Percentiles rank a stretch among this genome's conserved stretches.
Conservation (phyloP, 805 yeast species). For the Suhomyces xylopsoci region DNA sequence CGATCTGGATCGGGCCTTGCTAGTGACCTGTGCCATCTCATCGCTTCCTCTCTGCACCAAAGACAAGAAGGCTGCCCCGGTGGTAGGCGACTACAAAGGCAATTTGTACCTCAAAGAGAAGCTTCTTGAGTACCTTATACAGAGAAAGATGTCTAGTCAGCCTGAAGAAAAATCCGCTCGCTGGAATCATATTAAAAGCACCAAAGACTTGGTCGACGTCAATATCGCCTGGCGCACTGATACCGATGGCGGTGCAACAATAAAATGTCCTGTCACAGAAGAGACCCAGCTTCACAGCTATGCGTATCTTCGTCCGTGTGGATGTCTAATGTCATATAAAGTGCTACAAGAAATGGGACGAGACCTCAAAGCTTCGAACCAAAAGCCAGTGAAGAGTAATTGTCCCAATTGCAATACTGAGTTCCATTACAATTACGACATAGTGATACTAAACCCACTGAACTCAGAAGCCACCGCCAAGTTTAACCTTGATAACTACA, state of each 20-base stretch:
- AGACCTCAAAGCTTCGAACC: constrained; percentile 3
- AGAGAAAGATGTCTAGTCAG: background rate
- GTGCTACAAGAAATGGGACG: constrained; percentile 17
- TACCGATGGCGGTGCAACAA: constrained; percentile 5
- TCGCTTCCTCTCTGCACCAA: constrained; percentile 32
- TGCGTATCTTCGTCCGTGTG: constrained; percentile 36
- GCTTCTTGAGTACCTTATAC: constrained; percentile 41
- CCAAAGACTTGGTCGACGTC: constrained; percentile 27
- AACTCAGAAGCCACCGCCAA: constrained; percentile 6
- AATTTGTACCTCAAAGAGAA: constrained; percentile 61
- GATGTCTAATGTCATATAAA: constrained; percentile 33
- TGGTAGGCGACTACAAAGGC: constrained; percentile 72
- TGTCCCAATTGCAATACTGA: constrained; percentile 33
- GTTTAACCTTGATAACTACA: constrained; percentile 3
- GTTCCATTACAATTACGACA: constrained; percentile 24
- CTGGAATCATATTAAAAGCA: constrained; percentile 17
- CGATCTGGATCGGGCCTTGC: constrained; percentile 20
- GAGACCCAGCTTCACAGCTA: constrained; percentile 16
- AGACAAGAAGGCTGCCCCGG: constrained; percentile 32
- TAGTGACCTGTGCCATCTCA: constrained; percentile 51
- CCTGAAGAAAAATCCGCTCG: background rate
- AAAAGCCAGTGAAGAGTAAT: constrained; percentile 9
- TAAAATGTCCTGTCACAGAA: constrained; percentile 34
- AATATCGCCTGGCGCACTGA: constrained; percentile 17
- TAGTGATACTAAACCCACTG: constrained; percentile 31